A percentile compares a stretch with the other conserved stretches of the same genome.
These are phyloP conservation scores for Lactarius indigo DNA, from an alignment of 768 basidiomycete species.

Conservation along the genomic window DNA sequence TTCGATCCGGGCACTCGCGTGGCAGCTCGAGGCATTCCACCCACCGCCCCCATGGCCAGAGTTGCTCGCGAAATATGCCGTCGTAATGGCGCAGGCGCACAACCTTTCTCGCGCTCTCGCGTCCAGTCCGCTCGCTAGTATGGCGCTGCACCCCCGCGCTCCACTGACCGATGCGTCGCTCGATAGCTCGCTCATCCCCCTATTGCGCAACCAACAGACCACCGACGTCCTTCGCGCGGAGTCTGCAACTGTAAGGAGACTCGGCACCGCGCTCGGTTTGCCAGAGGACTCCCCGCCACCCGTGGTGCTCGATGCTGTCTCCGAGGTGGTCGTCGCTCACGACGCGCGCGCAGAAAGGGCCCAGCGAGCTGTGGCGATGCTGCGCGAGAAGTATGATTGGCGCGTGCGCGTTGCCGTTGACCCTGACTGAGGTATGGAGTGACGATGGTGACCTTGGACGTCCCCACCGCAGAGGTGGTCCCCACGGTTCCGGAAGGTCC, in stretches of 20 bases:
- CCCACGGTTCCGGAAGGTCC: constrained; percentile 75
- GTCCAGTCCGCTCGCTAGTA: constrained; percentile 56
- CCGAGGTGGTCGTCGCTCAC: constrained; percentile 55
- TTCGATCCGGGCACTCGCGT: constrained; percentile 61
- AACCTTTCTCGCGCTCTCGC: constrained; percentile 65
- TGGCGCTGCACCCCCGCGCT: constrained; percentile 62
- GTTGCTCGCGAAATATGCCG: constrained; percentile 80
- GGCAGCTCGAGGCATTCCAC: constrained; percentile 64
- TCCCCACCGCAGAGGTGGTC: constrained; percentile 44
- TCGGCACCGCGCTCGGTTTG: constrained; percentile 47
- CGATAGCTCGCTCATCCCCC: constrained; percentile 68
- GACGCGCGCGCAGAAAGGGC: constrained; percentile 76
- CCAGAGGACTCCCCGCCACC: constrained; percentile 40
- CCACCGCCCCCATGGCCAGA: constrained; percentile 71
- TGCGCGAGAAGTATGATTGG: constrained; percentile 80
- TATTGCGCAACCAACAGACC: constrained; percentile 78
- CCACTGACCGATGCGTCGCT: constrained; percentile 61
- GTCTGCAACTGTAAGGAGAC: constrained; percentile 64
- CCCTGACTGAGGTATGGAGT: constrained; percentile 58
- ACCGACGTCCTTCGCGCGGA: constrained; percentile 70
- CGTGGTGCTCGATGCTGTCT: constrained; percentile 33
- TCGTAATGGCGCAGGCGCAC: constrained; percentile 79
- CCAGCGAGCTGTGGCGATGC: constrained; percentile 71
- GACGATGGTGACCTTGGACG: constrained; percentile 69
- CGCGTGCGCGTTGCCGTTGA: constrained; percentile 76